A percentile compares a stretch with the other conserved stretches of the same genome.
phyloP scores from a whole-genome alignment of 768 basidiomycete species.

The Cystofilobasidium ferigula region DNA sequence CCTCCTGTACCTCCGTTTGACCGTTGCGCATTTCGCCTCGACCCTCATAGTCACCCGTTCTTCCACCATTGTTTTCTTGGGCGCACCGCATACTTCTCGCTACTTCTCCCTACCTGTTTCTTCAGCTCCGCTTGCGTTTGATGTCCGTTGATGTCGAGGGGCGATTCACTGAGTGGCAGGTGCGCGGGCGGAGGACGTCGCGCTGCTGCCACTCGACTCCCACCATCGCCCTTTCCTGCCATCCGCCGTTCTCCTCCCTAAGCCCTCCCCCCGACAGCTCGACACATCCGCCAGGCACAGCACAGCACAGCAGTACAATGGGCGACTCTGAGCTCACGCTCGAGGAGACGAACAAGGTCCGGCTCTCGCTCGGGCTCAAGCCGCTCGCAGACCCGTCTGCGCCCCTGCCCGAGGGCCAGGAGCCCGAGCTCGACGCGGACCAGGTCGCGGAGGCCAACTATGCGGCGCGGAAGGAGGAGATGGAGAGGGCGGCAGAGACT shows the following conservation, averaged over 20 bases:
- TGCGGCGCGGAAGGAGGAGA: constrained; percentile 55
- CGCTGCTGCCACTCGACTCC: too few relatives aligned
- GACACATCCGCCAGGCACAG: too few relatives aligned
- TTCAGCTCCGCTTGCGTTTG: too few relatives aligned
- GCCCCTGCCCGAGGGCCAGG: constrained; percentile 51
- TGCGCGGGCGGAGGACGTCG: too few relatives aligned
- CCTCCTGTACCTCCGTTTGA: not conserved
- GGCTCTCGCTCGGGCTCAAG: constrained; percentile 83
- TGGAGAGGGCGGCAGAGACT: constrained; percentile 55
- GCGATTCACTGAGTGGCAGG: too few relatives aligned
- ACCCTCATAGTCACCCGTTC: too few relatives aligned
- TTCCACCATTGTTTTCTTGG: too few relatives aligned
- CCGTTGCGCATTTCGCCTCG: not conserved
- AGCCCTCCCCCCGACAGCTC: too few relatives aligned
- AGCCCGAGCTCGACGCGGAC: constrained; percentile 43
- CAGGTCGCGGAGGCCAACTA: constrained; percentile 81
- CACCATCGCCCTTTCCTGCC: not conserved
- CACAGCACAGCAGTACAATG: not conserved
- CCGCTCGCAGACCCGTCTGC: constrained; percentile 74
- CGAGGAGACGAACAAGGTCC: constrained; percentile 56
- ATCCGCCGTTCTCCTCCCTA: too few relatives aligned
- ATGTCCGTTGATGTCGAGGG: too few relatives aligned
- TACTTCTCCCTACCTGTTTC: too few relatives aligned
- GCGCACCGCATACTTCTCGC: too few relatives aligned
- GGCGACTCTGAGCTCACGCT: constrained; percentile 32